Evolutionary conservation across 352 stramenopile genomes (phyloP).

Genomic region (Globisporangium irregulare): DNA sequence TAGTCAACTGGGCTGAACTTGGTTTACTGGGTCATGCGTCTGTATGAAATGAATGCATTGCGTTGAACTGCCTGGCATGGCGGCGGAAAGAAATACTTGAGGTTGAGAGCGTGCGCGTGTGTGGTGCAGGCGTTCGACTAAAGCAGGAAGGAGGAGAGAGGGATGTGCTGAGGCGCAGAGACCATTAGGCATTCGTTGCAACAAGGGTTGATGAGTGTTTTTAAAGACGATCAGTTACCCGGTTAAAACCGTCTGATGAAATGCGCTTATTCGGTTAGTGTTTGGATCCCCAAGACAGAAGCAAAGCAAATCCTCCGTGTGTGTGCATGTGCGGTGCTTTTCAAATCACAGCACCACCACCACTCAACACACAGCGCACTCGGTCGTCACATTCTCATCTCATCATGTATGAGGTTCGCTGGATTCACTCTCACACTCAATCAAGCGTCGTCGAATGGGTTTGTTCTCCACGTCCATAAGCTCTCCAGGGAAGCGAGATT

Average conservation of each 20-base stretch:
- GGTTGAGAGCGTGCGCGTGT: background rate
- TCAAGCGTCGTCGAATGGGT: no score
- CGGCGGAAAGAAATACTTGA: background rate
- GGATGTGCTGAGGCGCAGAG: background rate
- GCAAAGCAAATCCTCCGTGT: background rate
- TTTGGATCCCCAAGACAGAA: background rate
- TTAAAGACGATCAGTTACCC: background rate
- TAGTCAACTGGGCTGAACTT: no score
- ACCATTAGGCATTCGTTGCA: background rate
- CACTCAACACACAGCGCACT: no score
- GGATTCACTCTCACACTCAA: no score
- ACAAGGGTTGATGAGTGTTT: background rate
- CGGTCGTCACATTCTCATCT: no score
- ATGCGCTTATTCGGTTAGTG: background rate
- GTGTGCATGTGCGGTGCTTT: no score
- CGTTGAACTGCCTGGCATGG: background rate
- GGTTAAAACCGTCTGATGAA: background rate
- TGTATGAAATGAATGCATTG: no score
- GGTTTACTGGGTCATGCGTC: no score
- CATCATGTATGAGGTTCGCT: no score
- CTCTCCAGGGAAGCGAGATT: no score
- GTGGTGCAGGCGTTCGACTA: background rate
- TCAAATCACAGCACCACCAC: no score
- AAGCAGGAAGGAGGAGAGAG: background rate
- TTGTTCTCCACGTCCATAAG: no score